Percentiles rank a stretch among this genome's conserved stretches.
phyloP scores from a whole-genome alignment of 2,329 filamentous ascomycete genomes.

The Fusarium sororula region DNA sequence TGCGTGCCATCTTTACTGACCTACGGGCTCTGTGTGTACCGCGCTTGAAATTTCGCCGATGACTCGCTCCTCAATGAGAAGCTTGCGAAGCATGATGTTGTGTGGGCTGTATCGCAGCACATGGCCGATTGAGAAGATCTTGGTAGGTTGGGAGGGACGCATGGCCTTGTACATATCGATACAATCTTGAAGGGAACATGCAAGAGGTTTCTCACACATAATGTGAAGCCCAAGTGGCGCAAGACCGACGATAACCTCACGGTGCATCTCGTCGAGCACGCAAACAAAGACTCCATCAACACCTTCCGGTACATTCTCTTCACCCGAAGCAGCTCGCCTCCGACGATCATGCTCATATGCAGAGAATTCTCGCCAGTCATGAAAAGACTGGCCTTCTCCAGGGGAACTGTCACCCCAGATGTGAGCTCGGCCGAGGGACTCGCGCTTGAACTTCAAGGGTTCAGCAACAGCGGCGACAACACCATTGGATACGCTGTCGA shows the following conservation, averaged over 20 bases:
- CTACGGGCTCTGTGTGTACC: constrained; percentile 89
- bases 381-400: constrained; percentile 73
- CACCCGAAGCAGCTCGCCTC: constrained; percentile 58
- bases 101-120: constrained; percentile 94
- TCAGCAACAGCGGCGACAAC: constrained; percentile 83
- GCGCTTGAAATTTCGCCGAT: constrained; percentile 88
- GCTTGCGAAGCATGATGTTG: constrained; percentile 82
- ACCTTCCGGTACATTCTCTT: constrained; percentile 57
- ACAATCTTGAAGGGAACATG: constrained; percentile 81
- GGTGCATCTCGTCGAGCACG: constrained; percentile 89
- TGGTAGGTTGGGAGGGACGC: constrained; percentile 44
- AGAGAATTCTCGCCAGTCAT: constrained; percentile 80
- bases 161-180: constrained; percentile 75
- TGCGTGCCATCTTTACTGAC: neutral
- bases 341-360: constrained; percentile 73
- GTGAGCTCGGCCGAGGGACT: constrained; percentile 73
- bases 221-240: constrained; percentile 79
- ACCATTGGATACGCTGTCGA: constrained; percentile 71
- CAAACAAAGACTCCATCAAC: constrained; percentile 71
- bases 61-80: constrained; percentile 77
- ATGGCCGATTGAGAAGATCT: constrained; percentile 90
- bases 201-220: constrained; percentile 95
- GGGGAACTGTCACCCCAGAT: constrained; percentile 71
- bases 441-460: constrained; percentile 79
- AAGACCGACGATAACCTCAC: constrained; percentile 79